phyloP scores from a whole-genome alignment of 2,329 filamentous ascomycete genomes.

The Pyrenochaeta sp. region DNA sequence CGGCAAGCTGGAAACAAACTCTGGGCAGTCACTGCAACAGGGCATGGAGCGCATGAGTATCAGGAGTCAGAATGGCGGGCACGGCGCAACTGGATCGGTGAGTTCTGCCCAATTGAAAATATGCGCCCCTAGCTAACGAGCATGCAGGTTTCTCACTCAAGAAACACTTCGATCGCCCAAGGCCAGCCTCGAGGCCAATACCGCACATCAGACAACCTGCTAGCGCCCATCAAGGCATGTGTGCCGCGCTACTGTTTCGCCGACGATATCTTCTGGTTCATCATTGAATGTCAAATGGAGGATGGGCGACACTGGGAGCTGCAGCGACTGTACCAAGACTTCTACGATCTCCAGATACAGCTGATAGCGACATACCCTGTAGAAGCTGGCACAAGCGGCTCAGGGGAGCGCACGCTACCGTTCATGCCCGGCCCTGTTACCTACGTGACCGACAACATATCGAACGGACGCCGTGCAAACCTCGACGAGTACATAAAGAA shows the following conservation, averaged over 20 bases:
- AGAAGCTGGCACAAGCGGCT: slow-evolving; percentile 86
- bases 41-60: slow-evolving; percentile 81
- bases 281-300: slow-evolving; percentile 89
- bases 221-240: slow-evolving; percentile 80
- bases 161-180: slow-evolving; percentile 49
- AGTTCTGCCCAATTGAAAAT: slow-evolving; percentile 24
- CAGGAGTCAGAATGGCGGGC: slow-evolving; percentile 44
- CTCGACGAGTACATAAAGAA: slow-evolving; percentile 96
- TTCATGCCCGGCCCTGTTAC: slow-evolving; percentile 99
- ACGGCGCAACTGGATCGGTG: slow-evolving; percentile 40
- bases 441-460: slow-evolving; percentile 97
- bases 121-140: slow-evolving; percentile 22
- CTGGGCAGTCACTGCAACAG: slow-evolving; percentile 61
- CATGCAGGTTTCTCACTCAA: slow-evolving; percentile 41
- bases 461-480: slow-evolving; percentile 89
- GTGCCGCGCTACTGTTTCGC: slow-evolving; percentile 95
- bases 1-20: slow-evolving; percentile 78
- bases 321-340: slow-evolving; percentile 95
- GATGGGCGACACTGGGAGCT: slow-evolving; percentile 93
- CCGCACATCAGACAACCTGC: slow-evolving; percentile 57
- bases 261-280: slow-evolving; percentile 99
- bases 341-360: slow-evolving; percentile 98
- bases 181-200: slow-evolving; percentile 53
- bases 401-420: slow-evolving; percentile 79
- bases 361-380: slow-evolving; percentile 90